Evolutionary conservation across 2,329 filamentous ascomycete species (phyloP), one percentile per base, ranked within the genome.

Genomic region (Blastomyces parvus): DNA sequence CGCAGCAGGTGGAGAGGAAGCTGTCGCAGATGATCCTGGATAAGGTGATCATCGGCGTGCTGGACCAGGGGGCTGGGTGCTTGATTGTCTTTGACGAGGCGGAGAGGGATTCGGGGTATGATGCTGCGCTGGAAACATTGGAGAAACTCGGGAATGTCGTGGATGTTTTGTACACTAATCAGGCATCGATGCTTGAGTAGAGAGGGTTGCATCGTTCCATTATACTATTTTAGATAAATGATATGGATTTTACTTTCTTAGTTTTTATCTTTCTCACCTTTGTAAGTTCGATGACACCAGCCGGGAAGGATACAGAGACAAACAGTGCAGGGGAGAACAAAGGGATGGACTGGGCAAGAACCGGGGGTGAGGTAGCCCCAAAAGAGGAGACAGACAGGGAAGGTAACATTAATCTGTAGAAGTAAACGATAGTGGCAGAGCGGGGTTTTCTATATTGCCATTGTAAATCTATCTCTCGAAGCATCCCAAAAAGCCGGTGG

Each of bases 11-110:
- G 65, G 95, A 99, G 85, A 87, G 92, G 71, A 99, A 99, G 83
- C 83, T 99, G 67, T 95, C 90, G 56, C 95, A 99, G 83, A 99
- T 99, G 95, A 99, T 99, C 73, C 84, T 99, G 64, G 94, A 99
- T 81, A 97, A 97, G 83, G 91, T 97, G 72, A 97, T 99, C 73
- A 91, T 97, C 69, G 94, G 95, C 64, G 94, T 99, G 63, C 80
- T 99, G 70, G 94, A 99, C 76, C 94, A 99, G 79, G 94, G 94
- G 59, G 90, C 91, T n/a, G 93, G 93, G 48, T 97, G 95, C 77
- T 83, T 99, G 74, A 96, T 97, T 77, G 91, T 99, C 70, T 99
- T 88, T 73, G 94, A 99, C 73, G 94, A 99, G 84, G 90, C 90
- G 17, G 88, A 95, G 75, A 85, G 92, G 68, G 94, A 99, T 75